Percentiles rank a stretch among this genome's conserved stretches.
Evolutionary conservation across 139 green algal species (phyloP).

Genomic region (Chlamydomonas urium): DNA sequence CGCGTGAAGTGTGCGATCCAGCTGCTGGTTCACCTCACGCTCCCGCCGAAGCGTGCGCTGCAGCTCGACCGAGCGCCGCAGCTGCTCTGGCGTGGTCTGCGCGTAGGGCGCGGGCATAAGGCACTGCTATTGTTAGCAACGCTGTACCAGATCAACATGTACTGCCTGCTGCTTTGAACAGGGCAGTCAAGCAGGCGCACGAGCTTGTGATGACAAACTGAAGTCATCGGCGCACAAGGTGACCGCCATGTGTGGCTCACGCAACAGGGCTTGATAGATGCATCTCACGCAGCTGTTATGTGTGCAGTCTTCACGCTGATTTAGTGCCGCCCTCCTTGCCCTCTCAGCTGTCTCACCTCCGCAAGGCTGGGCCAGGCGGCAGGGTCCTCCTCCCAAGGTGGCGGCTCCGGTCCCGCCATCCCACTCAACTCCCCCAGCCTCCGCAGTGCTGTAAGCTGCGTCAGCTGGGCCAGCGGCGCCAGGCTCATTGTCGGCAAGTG

Average conservation of each 20-base stretch:
- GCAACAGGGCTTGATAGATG: too few species aligned
- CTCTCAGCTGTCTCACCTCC: conserved; percentile 1
- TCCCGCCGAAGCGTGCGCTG: neutral
- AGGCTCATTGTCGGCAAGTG: too few species aligned
- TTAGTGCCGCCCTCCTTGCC: too few species aligned
- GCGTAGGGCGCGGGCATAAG: neutral
- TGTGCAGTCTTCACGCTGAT: too few species aligned
- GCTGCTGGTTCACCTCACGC: neutral
- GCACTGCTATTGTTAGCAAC: too few species aligned
- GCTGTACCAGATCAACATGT: too few species aligned
- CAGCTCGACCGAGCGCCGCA: neutral
- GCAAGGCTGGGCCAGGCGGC: neutral
- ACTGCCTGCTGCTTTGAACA: too few species aligned
- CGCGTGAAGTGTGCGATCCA: neutral
- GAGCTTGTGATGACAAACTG: too few species aligned
- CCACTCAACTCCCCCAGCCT: neutral
- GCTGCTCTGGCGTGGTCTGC: neutral
- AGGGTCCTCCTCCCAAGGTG: neutral
- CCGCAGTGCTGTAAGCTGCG: neutral
- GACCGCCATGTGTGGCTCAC: too few species aligned
- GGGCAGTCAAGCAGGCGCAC: too few species aligned
- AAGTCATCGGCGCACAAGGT: too few species aligned
- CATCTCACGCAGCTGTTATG: too few species aligned
- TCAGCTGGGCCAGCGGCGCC: neutral
- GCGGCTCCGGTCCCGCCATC: neutral